Evolutionary conservation across 352 stramenopile genomes (phyloP).

Genomic region (Globisporangium parvum): DNA sequence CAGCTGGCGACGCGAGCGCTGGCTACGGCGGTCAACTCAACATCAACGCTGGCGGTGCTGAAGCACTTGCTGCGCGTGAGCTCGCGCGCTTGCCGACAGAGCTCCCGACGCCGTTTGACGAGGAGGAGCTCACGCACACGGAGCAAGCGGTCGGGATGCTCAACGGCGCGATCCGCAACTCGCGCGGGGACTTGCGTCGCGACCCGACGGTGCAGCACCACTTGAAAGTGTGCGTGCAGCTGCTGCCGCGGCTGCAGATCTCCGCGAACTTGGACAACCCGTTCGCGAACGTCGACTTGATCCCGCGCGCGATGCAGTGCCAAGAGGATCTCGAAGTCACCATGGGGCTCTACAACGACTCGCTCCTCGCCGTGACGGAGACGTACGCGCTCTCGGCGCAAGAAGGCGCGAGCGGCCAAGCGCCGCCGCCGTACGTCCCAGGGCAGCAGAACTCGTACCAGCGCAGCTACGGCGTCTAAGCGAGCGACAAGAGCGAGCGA

Average conservation of each 20-base stretch:
- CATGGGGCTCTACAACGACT: conserved; percentile 88
- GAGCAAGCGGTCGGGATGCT: conserved; percentile 76
- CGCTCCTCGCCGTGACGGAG: conserved; percentile 78
- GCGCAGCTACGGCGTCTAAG: conserved; percentile 80
- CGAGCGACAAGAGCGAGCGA: neutral
- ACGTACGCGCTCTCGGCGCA: conserved; percentile 80
- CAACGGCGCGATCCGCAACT: conserved; percentile 73
- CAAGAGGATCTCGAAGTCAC: conserved; percentile 83
- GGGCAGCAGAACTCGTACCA: conserved; percentile 90
- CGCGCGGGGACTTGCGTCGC: conserved; percentile 71
- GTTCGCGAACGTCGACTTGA: conserved; percentile 84
- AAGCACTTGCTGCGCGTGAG: conserved; percentile 75
- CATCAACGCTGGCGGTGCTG: conserved; percentile 60
- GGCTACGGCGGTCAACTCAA: conserved; percentile 40
- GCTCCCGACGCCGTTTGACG: conserved; percentile 76
- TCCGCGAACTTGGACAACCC: conserved; percentile 87
- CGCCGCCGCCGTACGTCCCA: conserved; percentile 77
- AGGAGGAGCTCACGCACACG: conserved; percentile 82
- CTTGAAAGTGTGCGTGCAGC: conserved; percentile 82
- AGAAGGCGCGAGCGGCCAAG: conserved; percentile 42
- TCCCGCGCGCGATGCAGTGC: conserved; percentile 85
- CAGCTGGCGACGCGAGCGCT: conserved; percentile 7
- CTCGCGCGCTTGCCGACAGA: conserved; percentile 75
- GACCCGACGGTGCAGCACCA: conserved; percentile 80
- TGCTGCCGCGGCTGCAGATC: conserved; percentile 81